A percentile compares a stretch with the other conserved stretches of the same genome.
Conservation (phyloP, 169 alveolate species). For the Eimeria acervulina region DNA sequence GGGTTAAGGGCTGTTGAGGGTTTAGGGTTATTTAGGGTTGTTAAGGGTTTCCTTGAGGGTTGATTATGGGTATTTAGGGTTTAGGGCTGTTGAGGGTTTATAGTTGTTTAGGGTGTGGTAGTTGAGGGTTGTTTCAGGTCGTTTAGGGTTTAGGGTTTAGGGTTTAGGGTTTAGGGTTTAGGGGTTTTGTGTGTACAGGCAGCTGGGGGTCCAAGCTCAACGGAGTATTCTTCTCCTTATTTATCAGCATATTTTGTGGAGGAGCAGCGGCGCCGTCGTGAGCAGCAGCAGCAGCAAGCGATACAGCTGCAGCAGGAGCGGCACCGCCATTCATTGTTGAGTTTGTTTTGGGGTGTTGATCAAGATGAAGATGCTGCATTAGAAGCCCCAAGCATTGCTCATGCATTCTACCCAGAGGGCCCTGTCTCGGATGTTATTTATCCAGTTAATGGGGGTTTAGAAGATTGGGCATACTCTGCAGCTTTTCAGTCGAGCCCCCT, state of each 20-base stretch:
- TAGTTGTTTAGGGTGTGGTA: not conserved
- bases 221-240: not conserved
- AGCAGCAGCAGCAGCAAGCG: not conserved
- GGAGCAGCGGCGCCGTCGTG: not conserved
- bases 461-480: slow-evolving; percentile 93
- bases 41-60: no score
- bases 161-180: slow-evolving; percentile 20
- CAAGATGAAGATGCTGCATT: not conserved
- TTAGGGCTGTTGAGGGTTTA: no score
- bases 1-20: not conserved
- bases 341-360: not conserved
- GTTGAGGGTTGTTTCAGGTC: no score
- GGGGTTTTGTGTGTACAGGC: not conserved
- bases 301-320: slow-evolving; percentile 5
- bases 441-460: slow-evolving; percentile 91
- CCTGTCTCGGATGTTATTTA: slow-evolving; percentile 89
- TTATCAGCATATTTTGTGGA: not conserved
- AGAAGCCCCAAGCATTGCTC: no score
- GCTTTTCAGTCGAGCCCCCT: slow-evolving; percentile 86
- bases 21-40: no score
- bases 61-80: no score
- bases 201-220: not conserved
- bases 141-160: slow-evolving; percentile 12
- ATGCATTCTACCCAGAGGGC: slow-evolving; percentile 86
- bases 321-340: not conserved